Conservation (phyloP, 371 early-diverging fungal genomes). For the Synchytrium microbalum region DNA sequence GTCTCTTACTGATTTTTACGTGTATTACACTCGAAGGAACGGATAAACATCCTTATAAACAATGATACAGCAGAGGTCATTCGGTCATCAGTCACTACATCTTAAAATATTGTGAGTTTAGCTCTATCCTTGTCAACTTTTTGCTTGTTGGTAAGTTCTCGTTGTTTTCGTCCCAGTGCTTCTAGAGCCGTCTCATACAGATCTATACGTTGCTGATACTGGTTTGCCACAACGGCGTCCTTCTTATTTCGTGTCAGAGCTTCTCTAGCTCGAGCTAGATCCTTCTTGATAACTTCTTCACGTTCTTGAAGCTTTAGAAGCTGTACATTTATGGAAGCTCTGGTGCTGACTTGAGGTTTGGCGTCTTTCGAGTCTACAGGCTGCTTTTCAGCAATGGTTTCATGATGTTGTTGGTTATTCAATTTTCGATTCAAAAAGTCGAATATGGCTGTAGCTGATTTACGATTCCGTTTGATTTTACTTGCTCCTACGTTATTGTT, state of each 20-base stretch:
- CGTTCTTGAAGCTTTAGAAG: slow-evolving; percentile 1
- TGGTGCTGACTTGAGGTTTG: neutral
- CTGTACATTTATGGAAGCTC: neutral
- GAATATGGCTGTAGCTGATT: slow-evolving; percentile 7
- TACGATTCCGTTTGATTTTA: neutral
- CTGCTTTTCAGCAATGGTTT: neutral
- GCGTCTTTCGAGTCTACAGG: neutral
- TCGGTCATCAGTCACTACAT: no score
- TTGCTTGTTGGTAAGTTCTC: neutral
- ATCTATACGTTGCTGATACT: neutral
- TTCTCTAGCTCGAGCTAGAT: neutral
- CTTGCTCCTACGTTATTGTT: neutral
- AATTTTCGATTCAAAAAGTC: slow-evolving; percentile 12
- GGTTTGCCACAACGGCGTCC: neutral
- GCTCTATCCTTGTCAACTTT: slow-evolving; percentile 1
- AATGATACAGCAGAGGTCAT: no score
- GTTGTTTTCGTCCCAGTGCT: neutral
- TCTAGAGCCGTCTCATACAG: slow-evolving; percentile 3
- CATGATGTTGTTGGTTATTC: slow-evolving; percentile 4
- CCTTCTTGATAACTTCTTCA: neutral
- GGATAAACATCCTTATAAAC: no score
- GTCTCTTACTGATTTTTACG: no score
- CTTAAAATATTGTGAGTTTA: neutral
- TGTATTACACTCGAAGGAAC: no score
- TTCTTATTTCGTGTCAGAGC: neutral